A percentile compares a stretch with the other conserved stretches of the same genome.
These are phyloP conservation scores for Harringtonia lauricola DNA, from an alignment of 2,329 filamentous ascomycete species.

Conservation along the genomic window DNA sequence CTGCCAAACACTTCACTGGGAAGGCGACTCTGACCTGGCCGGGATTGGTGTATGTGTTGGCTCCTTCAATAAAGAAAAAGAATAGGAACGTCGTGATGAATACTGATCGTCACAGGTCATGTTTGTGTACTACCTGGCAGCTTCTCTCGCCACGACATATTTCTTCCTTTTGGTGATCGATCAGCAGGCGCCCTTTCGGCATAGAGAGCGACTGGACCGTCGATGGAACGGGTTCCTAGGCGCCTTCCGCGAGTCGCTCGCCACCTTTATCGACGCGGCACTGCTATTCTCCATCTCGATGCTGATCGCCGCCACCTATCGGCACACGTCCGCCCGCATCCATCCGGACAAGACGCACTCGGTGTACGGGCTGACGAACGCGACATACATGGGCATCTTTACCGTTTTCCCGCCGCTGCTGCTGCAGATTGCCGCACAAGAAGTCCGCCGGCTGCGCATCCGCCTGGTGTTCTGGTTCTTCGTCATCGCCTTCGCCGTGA, in stretches of 20 bases:
- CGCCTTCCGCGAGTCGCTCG: conserved; percentile 10
- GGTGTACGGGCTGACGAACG: conserved; percentile 12
- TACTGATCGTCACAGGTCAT: conserved; percentile 8
- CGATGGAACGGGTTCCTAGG: neutral
- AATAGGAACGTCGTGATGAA: neutral
- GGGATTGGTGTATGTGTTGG: conserved; percentile 8
- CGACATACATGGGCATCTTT: conserved; percentile 13
- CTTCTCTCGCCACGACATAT: conserved; percentile 8
- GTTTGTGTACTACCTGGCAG: conserved; percentile 12
- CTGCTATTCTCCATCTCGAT: conserved; percentile 13
- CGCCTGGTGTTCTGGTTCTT: conserved; percentile 13
- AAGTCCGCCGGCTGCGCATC: conserved; percentile 10
- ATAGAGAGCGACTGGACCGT: neutral
- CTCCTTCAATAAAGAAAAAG: neutral
- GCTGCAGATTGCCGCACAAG: conserved; percentile 9
- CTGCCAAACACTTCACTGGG: conserved; percentile 10
- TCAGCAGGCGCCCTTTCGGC: conserved; percentile 2
- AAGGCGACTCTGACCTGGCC: conserved; percentile 13
- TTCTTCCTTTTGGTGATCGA: conserved; percentile 7
- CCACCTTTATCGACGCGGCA: conserved; percentile 11
- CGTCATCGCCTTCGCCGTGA: conserved; percentile 10
- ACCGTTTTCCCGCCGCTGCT: conserved; percentile 12
- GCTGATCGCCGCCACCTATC: conserved; percentile 8
- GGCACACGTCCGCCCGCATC: conserved; percentile 7
- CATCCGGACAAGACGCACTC: conserved; percentile 11